phyloP scores from a whole-genome alignment of 495 filamentous ascomycete genomes.

The Lasiosphaeria ovina region DNA sequence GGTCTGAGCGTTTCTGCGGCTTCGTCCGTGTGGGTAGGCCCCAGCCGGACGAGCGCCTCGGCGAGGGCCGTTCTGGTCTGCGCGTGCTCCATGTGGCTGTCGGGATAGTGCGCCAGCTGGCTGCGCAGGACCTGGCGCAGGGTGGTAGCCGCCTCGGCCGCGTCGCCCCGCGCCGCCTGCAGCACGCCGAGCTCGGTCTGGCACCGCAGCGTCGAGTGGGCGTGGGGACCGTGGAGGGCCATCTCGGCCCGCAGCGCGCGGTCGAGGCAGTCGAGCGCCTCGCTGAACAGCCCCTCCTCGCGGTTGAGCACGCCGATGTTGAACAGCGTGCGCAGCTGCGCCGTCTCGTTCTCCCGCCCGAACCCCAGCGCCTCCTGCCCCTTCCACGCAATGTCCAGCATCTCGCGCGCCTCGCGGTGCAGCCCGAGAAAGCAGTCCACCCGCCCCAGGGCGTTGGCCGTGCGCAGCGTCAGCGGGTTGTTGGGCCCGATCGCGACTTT shows the following conservation, averaged over 20 bases:
- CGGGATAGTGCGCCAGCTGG: conserved; percentile 3
- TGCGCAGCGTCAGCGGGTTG: conserved; percentile 12
- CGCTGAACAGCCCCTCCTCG: conserved; percentile 4
- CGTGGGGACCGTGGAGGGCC: not conserved
- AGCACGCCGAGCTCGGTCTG: conserved; percentile 2
- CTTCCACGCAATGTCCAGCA: conserved; percentile 2
- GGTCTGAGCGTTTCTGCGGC: conserved; percentile 4
- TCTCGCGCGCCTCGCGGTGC: not conserved
- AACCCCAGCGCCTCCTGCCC: conserved; percentile 8
- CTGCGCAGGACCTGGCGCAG: not conserved
- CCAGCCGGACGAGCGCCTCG: conserved; percentile 3
- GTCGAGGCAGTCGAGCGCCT: conserved; percentile 1
- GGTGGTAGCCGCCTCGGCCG: not conserved
- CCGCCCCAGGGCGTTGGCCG: conserved; percentile 9
- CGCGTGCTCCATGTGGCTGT: conserved; percentile 1
- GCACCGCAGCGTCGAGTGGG: conserved; percentile 6
- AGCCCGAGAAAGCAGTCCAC: conserved; percentile 3
- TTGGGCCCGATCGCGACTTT: not conserved
- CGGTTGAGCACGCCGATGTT: conserved; percentile 11
- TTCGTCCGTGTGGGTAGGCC: not conserved
- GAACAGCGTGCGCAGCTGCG: conserved; percentile 7
- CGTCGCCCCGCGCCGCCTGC: not conserved
- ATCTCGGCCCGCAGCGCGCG: not conserved
- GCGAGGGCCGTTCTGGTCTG: conserved; percentile 3
- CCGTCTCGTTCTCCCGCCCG: conserved; percentile 10